Base-by-base conservation (phyloP, 1,284 basidiomycete genomes). In the Tranzscheliella williamsii region DNA sequence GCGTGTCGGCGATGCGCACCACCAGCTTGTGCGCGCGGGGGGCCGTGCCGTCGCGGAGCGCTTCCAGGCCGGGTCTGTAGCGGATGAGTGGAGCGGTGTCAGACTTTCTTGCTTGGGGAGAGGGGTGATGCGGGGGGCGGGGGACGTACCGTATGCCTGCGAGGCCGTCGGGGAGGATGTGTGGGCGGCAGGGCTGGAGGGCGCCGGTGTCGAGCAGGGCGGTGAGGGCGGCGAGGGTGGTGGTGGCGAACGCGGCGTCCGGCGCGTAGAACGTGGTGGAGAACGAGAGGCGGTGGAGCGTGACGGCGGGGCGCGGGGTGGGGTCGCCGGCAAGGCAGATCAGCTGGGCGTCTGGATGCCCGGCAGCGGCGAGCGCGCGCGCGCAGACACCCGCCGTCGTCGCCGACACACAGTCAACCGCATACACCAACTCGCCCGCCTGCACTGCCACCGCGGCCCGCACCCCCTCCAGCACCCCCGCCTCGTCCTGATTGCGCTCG, bases 321-420 rank as follows among this genome's bases (percentile, higher is more conserved):
- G 71, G 67, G 23, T 71, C 67, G 15, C 69, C 71, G 4, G 69
- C 69, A 3, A 73, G 55, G 30, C 67, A 63, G 38, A 72, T 50
- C 5, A 73, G 27, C 33, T 73, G 49, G 5, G 15, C 47, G 8
- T 42, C 18, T 5, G 4, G 24, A 0, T n/a, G 18, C 18, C 26
- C 27, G 8, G 41, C 31, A 7, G 29, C 4, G 2, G 44, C 18
- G 2, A 68, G 41, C 0, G 56, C 57, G 3, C 38, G 24, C 8
- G 40, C 35, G 31, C 70, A 72, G 9, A 58, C 8, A 2, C 42
- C 30, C 4, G 71, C 47, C 15, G 71, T 73, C 6, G 26, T 43
- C n/a, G 60, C 58, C 1, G 56, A 62, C 2, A 73, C 71, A 37
- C 66, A 71, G 47, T 73, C 71, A 32, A 71, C 38, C 1, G 62